Base-by-base conservation (phyloP, 129 eudicot species). In the Pulicaria dysenterica region DNA sequence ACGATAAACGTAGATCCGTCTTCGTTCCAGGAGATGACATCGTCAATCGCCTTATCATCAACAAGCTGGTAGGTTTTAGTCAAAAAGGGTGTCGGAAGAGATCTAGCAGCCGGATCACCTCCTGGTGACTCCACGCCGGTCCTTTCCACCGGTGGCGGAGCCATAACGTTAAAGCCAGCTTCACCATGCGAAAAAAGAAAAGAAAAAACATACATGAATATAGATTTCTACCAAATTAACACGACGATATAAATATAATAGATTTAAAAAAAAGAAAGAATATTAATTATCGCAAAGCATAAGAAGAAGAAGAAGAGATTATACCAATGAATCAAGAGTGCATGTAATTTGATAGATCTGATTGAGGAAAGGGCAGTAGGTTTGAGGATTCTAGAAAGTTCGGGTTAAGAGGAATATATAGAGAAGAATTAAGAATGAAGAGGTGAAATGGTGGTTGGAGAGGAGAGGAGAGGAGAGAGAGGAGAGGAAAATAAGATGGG, bases 1-100 rank as follows among this genome's bases (percentile, higher is more conserved):
- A 95, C 99, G 67, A 95, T 77, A 77, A 95, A 95, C 9, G 86
- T 73, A 63, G 99, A 95, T 95, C 99, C 99, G 34, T 95, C 96
- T 13, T 88, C 96, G 56, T 90, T 95, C 99, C 99, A 95, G 1
- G 99, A 91, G 79, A 95, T 85, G 13, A 95, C 75, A 58, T 91
- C 97, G 73, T 95, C 90, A 16, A 86, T 88, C 0, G 84, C 11
- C 2, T 61, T 76, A 72, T 95, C 99, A 1, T 95, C 99, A 0
- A 95, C 97, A 8, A 95, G 87, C 84, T 90, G 91, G 67, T 88
- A 95, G 0, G 99, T 91, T 67, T 95, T 95, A 31, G 94, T 91
- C 80, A 95, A 19, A 64, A 95, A 95, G 54, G 99, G 99, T 37
- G 99, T 95, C 82, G 97, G 97, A 37, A 91, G 80, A 58, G 91